Conservation (phyloP, 768 basidiomycete species). For the Sporobolomyces phaffii region DNA sequence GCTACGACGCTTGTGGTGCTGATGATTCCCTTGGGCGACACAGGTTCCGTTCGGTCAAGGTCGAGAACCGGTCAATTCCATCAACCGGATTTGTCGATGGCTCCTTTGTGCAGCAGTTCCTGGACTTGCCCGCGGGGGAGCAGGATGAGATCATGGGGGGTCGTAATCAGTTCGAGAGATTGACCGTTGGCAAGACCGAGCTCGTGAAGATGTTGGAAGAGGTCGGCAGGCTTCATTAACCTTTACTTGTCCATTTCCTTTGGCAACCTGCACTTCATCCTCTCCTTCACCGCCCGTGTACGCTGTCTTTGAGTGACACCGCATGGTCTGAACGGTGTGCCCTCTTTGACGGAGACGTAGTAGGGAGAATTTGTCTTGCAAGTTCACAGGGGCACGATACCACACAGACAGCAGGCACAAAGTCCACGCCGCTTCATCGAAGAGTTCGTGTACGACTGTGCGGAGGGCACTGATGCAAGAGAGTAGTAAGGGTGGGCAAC, state of each 20-base stretch:
- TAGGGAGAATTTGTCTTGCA: too few species aligned
- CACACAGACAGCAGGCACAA: too few species aligned
- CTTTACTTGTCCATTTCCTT: not conserved
- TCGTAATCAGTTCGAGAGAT: slow-evolving; percentile 56
- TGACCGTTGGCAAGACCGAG: slow-evolving; percentile 52
- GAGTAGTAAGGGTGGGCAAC: too few species aligned
- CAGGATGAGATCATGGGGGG: slow-evolving; percentile 58
- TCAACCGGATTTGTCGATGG: slow-evolving; percentile 81
- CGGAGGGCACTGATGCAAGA: too few species aligned
- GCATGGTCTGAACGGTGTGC: too few species aligned
- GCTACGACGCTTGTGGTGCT: too few species aligned
- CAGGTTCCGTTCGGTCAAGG: slow-evolving; percentile 58
- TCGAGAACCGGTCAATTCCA: slow-evolving; percentile 53
- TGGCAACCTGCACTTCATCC: not conserved
- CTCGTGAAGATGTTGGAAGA: slow-evolving; percentile 50
- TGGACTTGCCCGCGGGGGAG: slow-evolving; percentile 49
- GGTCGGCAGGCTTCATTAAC: slow-evolving; percentile 51
- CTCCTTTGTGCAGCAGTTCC: slow-evolving; percentile 69
- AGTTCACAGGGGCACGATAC: too few species aligned
- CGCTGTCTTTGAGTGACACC: too few species aligned
- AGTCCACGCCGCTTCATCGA: too few species aligned
- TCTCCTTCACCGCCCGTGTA: not conserved
- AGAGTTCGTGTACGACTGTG: too few species aligned
- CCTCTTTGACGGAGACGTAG: too few species aligned
- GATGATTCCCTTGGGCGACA: not conserved